These are phyloP conservation scores for Angophora floribunda DNA, from an alignment of 345 rosid species.

Conservation along the genomic window DNA sequence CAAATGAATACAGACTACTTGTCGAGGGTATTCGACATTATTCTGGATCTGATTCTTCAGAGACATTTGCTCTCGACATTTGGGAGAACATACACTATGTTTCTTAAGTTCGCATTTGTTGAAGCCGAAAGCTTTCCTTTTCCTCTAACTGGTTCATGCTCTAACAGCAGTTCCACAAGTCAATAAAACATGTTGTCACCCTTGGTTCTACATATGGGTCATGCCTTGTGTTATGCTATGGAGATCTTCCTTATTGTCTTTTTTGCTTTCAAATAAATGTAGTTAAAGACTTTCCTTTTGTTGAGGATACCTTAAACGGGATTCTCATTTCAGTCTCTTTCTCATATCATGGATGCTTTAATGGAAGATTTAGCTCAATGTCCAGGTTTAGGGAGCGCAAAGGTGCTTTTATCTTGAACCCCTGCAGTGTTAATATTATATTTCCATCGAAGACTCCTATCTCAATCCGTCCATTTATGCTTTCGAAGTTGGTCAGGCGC, in stretches of 20 bases:
- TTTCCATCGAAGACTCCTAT: not conserved
- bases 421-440: not conserved
- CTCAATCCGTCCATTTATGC: not conserved
- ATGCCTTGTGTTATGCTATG: not conserved
- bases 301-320: rapidly evolving
- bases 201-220: constrained; percentile 90
- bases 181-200: constrained; percentile 81
- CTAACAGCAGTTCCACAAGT: constrained; percentile 55
- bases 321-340: constrained; percentile 46
- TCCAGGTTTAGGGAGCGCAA: constrained; percentile 82
- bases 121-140: constrained; percentile 1
- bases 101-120: not conserved
- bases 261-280: not conserved
- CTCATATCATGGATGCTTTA: constrained; percentile 77
- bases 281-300: not conserved
- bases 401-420: constrained; percentile 23
- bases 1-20: constrained; percentile 84
- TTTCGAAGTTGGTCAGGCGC: constrained; percentile 49
- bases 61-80: not conserved
- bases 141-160: constrained; percentile 51
- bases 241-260: not conserved
- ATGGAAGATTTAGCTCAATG: constrained; percentile 91
- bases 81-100: not conserved
- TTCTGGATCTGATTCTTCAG: not conserved
- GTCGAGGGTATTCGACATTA: constrained; percentile 38